Percentiles rank a stretch among this genome's conserved stretches.
phyloP scores from a whole-genome alignment of 768 basidiomycete species.

The Mycena rebaudengoi region DNA sequence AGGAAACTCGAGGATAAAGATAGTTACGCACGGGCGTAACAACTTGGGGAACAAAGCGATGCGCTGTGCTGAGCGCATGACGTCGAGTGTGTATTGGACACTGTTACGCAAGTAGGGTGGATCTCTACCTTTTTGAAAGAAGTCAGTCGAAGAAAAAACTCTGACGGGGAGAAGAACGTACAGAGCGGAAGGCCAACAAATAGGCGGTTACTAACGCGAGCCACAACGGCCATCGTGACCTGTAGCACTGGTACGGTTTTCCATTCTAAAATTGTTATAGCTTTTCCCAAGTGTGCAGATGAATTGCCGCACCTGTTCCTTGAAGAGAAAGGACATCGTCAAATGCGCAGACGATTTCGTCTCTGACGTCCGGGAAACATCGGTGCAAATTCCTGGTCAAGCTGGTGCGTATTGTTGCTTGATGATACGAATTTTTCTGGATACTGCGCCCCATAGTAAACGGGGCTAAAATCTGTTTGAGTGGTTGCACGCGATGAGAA shows the following conservation, averaged over 20 bases:
- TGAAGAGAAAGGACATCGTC: slow-evolving; percentile 5
- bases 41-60: neutral
- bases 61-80: neutral
- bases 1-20: neutral
- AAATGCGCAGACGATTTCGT: slow-evolving; percentile 40
- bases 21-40: slow-evolving; percentile 10
- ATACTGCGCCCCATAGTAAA: neutral
- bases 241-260: slow-evolving; percentile 14
- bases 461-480: neutral
- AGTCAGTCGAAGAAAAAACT: neutral
- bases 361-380: slow-evolving; percentile 38
- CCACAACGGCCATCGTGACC: slow-evolving; percentile 28
- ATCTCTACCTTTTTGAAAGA: slow-evolving; percentile 22
- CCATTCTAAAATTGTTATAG: slow-evolving; percentile 23
- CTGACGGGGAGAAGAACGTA: neutral
- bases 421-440: slow-evolving; percentile 10
- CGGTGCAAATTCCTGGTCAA: slow-evolving; percentile 32
- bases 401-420: neutral
- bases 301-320: neutral
- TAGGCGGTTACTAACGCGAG: slow-evolving; percentile 33
- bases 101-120: slow-evolving; percentile 18
- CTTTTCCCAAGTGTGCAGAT: neutral
- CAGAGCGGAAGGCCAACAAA: slow-evolving; percentile 39
- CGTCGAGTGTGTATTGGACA: slow-evolving; percentile 13
- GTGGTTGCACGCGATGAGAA: neutral